Base-by-base conservation (phyloP, 192 early-diverging fungal species). In the Coemansia sp. region DNA sequence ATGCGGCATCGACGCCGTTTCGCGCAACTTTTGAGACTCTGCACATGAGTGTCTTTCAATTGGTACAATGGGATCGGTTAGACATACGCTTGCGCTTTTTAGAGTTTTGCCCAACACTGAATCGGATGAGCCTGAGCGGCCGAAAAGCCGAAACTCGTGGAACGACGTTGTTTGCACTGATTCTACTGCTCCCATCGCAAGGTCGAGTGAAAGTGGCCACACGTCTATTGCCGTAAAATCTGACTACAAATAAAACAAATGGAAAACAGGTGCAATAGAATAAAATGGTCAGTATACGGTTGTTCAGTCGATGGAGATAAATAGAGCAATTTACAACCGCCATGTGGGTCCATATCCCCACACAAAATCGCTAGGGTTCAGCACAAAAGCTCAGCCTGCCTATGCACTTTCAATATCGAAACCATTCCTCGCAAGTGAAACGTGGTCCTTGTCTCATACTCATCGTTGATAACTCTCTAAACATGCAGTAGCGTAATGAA, bases 131-230 rank as follows among this genome's bases (percentile, higher is more conserved):
- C 11, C 10, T 22, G 59, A 52, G 43, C 23, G 16, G 50, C 58
- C 58, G 57, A 64, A 63, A 1, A 71, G 29, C 9, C 61, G 49
- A 47, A 58, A 48, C 41, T 67, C 48, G 35, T 76, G 68, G 12
- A 57, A 62, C 3, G 55, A 31, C 53, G 61, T 27, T 14, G 69
- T n/a, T 23, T 65, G 75, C 12, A 77, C 37, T 14, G 75, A 77
- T 25, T 77, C 75, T 10, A 77, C 75, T 7, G 69, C 75, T 4
- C 75, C 75, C 75, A 77, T 77, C 48, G 48, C 31, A 57, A 29
- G 47, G 41, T 21, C 26, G n/a, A 58, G 22, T 23, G 11, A 23
- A 4, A 17, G 29, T 59, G 31, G 31, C 31, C 31, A 35, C 4
- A 35, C 1, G 31, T 35, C 31, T 35, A 35, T 35, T 6, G 8